Evolutionary conservation across 2,329 filamentous ascomycete species (phyloP).

Genomic region (Botrytis fabae): DNA sequence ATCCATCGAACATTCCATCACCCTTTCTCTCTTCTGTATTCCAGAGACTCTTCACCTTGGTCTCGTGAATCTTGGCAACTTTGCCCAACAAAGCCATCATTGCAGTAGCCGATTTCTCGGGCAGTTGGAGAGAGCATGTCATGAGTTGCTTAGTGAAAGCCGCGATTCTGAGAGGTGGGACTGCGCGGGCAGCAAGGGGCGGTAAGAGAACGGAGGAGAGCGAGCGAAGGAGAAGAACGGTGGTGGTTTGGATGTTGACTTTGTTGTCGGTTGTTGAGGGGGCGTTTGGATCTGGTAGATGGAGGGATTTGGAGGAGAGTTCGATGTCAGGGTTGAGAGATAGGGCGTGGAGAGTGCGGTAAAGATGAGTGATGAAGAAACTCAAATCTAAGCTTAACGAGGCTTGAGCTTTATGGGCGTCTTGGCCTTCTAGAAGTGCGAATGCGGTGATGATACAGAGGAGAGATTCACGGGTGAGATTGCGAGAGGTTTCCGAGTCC

Average conservation of each 20-base stretch:
- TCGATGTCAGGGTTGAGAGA: conserved; percentile 85
- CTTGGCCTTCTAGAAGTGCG: conserved; percentile 92
- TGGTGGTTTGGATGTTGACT: conserved; percentile 93
- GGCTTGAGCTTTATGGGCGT: conserved; percentile 79
- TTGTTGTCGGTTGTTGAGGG: conserved; percentile 58
- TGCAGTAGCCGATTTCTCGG: conserved; percentile 84
- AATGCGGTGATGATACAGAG: conserved; percentile 96
- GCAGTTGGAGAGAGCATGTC: conserved; percentile 77
- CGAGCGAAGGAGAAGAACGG: conserved; percentile 85
- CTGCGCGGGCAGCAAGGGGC: conserved; percentile 67
- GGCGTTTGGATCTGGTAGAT: conserved; percentile 65
- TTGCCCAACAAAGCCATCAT: conserved; percentile 75
- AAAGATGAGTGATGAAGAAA: conserved; percentile 94
- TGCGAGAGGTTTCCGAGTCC: conserved; percentile 60
- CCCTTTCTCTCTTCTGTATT: conserved; percentile 91
- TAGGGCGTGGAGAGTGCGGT: conserved; percentile 77
- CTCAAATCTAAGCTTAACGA: conserved; percentile 85
- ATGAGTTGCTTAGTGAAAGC: conserved; percentile 92
- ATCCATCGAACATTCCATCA: conserved; percentile 80
- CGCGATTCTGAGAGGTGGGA: conserved; percentile 82
- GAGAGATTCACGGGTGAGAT: conserved; percentile 81
- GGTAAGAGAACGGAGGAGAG: conserved; percentile 81
- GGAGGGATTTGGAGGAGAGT: conserved; percentile 70
- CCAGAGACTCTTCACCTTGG: conserved; percentile 85
- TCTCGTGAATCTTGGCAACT: conserved; percentile 76